A percentile compares a stretch with the other conserved stretches of the same genome.
These are phyloP conservation scores for apple (Malus domestica) DNA, from an alignment of 306 rosid genomes.

Conservation along the genomic window DNA sequence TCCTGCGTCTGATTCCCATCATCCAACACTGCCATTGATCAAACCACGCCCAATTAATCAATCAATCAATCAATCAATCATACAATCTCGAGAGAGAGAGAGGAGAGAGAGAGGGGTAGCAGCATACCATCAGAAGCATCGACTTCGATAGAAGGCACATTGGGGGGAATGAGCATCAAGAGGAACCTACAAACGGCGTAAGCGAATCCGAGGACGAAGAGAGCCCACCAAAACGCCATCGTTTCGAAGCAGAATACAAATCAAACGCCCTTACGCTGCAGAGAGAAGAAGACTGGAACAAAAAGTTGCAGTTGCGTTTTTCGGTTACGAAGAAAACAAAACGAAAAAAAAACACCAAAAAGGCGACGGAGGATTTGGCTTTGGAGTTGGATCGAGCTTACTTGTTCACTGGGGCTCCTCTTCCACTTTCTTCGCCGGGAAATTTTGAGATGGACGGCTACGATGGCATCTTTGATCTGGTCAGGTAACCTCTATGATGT, in stretches of 20 bases:
- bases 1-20: constrained; percentile 74
- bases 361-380: neutral
- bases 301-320: neutral
- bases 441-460: neutral
- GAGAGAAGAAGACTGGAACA: neutral
- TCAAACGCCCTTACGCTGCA: neutral
- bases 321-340: neutral
- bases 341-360: neutral
- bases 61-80: neutral
- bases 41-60: constrained; percentile 3
- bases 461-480: neutral
- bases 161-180: constrained; percentile 81
- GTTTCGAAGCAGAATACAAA: neutral
- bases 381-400: neutral
- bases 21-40: constrained; percentile 60
- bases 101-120: constrained; percentile 1
- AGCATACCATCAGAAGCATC: constrained; percentile 75
- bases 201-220: constrained; percentile 65
- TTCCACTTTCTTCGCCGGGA: neutral
- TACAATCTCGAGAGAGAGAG: neutral
- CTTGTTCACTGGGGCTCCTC: neutral
- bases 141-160: constrained; percentile 83
- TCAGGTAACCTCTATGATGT: neutral
- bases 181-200: constrained; percentile 79
- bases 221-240: constrained; percentile 89